Evolutionary conservation across 805 yeast species (phyloP).

Genomic region (Ogataea paradorogensis): DNA sequence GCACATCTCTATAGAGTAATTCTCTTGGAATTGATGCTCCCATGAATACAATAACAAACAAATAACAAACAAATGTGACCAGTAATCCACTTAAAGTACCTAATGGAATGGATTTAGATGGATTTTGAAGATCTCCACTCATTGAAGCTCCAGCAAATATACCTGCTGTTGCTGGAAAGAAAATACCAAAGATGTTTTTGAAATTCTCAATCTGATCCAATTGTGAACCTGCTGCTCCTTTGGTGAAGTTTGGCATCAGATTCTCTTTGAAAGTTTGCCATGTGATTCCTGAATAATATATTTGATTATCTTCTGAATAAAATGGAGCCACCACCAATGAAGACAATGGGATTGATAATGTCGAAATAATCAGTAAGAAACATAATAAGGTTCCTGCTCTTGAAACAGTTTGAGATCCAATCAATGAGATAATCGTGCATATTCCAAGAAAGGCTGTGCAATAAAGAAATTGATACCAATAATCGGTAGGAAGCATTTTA

Average conservation of each 20-base stretch:
- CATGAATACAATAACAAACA: constrained; percentile 76
- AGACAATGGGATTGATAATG: constrained; percentile 80
- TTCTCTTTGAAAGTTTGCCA: constrained; percentile 66
- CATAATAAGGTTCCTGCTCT: constrained; percentile 77
- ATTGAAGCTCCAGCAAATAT: constrained; percentile 98
- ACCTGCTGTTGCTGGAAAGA: constrained; percentile 98
- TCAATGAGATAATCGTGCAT: constrained; percentile 73
- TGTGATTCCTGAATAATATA: constrained; percentile 67
- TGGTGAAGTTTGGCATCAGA: constrained; percentile 74
- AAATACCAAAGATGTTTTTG: constrained; percentile 85
- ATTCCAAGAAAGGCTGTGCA: constrained; percentile 64
- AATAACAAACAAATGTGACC: constrained; percentile 73
- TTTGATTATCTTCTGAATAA: constrained; percentile 45
- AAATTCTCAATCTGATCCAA: constrained; percentile 63
- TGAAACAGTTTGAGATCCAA: constrained; percentile 80
- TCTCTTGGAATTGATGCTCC: constrained; percentile 80
- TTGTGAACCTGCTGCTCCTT: constrained; percentile 90
- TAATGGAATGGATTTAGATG: constrained; percentile 84
- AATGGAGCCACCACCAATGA: constrained; percentile 65
- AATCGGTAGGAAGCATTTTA: constrained; percentile 59
- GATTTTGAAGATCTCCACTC: constrained; percentile 89
- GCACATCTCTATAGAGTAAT: constrained; percentile 72
- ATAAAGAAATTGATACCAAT: constrained; percentile 66
- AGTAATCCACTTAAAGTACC: constrained; percentile 89
- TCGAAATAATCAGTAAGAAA: constrained; percentile 62